Conservation (phyloP, 2,329 filamentous ascomycete genomes). For the Aspergillus amoenus region DNA sequence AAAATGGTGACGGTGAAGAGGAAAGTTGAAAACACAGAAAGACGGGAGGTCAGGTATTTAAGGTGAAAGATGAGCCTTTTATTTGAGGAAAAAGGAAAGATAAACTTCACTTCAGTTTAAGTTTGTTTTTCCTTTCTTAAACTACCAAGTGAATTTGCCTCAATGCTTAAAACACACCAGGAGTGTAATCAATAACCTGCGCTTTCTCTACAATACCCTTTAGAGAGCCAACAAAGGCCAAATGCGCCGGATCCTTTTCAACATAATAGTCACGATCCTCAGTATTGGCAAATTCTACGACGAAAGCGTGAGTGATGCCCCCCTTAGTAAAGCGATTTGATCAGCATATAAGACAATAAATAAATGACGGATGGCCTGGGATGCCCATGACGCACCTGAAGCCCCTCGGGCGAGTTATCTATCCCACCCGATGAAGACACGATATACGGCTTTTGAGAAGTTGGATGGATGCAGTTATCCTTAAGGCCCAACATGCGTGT, state of each 20-base stretch:
- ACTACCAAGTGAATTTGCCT: background rate
- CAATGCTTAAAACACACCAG: constrained; percentile 23
- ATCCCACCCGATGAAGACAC: constrained; percentile 14
- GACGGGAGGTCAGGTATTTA: no score
- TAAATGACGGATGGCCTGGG: background rate
- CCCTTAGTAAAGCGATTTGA: constrained; percentile 42
- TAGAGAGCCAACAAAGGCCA: constrained; percentile 55
- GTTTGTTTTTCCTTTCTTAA: no score
- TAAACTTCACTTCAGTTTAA: no score
- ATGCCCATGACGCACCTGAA: constrained; percentile 49
- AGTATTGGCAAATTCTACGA: constrained; percentile 63
- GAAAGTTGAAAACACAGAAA: no score
- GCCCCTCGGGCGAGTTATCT: constrained; percentile 42
- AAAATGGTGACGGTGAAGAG: no score
- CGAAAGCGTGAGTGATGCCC: constrained; percentile 68
- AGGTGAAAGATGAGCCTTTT: no score
- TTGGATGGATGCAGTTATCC: constrained; percentile 60
- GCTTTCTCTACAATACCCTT: constrained; percentile 32
- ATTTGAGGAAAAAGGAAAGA: no score
- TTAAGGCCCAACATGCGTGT: constrained; percentile 57
- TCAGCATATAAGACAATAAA: background rate
- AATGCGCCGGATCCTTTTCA: constrained; percentile 62
- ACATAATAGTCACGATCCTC: constrained; percentile 70
- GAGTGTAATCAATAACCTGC: constrained; percentile 37
- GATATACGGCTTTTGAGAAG: constrained; percentile 47